These are phyloP conservation scores for Arthrobotrys conoides DNA, from an alignment of 2,329 filamentous ascomycete species.

Conservation along the genomic window DNA sequence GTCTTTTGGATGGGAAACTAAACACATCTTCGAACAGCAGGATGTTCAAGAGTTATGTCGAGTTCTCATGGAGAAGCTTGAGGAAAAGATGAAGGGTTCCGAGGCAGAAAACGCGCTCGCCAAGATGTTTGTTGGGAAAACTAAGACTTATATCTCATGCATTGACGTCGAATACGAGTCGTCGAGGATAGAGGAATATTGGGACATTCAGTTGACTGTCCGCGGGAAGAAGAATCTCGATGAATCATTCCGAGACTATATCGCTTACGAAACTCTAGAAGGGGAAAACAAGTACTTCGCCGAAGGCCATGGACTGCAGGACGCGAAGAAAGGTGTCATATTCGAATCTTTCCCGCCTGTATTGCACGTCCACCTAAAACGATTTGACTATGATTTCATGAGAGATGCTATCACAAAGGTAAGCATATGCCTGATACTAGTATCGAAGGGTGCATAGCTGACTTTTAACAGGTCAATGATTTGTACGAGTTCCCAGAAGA, in stretches of 20 bases:
- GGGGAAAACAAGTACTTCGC: slow-evolving; percentile 99
- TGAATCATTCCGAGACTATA: slow-evolving; percentile 95
- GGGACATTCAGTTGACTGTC: slow-evolving; percentile 98
- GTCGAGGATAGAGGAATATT: slow-evolving; percentile 95
- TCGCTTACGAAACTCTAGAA: slow-evolving; percentile 95
- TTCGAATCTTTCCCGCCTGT: slow-evolving; percentile 96
- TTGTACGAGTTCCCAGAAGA: slow-evolving; percentile 89
- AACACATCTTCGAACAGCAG: slow-evolving; percentile 98
- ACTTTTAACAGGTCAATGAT: slow-evolving; percentile 77
- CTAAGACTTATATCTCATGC: slow-evolving; percentile 98
- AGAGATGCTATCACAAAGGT: slow-evolving; percentile 96
- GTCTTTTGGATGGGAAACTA: slow-evolving; percentile 97
- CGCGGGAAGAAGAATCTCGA: slow-evolving; percentile 92
- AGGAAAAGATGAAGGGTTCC: slow-evolving; percentile 98
- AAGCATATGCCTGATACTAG: background rate
- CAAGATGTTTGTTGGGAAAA: slow-evolving; percentile 94
- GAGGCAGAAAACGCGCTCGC: slow-evolving; percentile 89
- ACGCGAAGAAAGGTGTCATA: slow-evolving; percentile 97
- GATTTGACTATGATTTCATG: slow-evolving; percentile 97
- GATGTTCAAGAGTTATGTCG: slow-evolving; percentile 97
- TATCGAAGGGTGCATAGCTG: background rate
- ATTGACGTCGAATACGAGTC: slow-evolving; percentile 99
- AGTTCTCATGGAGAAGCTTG: slow-evolving; percentile 96
- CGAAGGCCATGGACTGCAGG: slow-evolving; percentile 90
- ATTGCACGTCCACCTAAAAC: slow-evolving; percentile 92